phyloP scores from a whole-genome alignment of 305 asterid genomes.

The Fraxinus greggii region DNA sequence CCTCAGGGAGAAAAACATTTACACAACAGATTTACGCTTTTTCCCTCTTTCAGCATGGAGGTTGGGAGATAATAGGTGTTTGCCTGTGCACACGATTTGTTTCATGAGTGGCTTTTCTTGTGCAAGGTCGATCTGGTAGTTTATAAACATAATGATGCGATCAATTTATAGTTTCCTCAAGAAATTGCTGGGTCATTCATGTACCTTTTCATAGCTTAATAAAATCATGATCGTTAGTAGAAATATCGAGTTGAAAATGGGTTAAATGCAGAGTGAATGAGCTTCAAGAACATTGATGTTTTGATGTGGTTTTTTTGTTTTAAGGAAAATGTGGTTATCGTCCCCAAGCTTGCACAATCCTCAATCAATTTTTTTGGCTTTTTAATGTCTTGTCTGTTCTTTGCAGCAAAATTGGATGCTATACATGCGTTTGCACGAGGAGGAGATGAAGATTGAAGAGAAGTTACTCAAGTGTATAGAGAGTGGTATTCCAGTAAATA shows the following conservation, averaged over 20 bases:
- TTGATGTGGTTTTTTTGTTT: neutral
- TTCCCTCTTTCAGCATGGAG: neutral
- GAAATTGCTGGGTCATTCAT: neutral
- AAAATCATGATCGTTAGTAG: neutral
- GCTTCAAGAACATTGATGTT: neutral
- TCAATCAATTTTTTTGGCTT: neutral
- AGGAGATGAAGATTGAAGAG: conserved; percentile 70
- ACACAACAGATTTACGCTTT: neutral
- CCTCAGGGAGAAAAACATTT: neutral
- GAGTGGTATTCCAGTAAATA: conserved; percentile 60
- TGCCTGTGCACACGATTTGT: neutral
- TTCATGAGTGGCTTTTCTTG: neutral
- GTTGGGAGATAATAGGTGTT: neutral
- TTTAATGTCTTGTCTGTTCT: conserved; percentile 10
- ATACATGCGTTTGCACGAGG: conserved; percentile 77
- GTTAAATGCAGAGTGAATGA: neutral
- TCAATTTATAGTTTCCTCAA: neutral
- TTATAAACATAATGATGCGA: neutral
- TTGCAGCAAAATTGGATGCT: conserved; percentile 69
- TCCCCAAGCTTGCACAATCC: neutral
- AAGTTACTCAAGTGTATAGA: conserved; percentile 68
- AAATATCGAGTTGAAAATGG: neutral
- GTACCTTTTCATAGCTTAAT: neutral
- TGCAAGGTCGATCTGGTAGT: neutral
- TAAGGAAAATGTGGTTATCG: neutral